Conservation (phyloP, 768 basidiomycete genomes). For the Podaxis carcinomalis region DNA sequence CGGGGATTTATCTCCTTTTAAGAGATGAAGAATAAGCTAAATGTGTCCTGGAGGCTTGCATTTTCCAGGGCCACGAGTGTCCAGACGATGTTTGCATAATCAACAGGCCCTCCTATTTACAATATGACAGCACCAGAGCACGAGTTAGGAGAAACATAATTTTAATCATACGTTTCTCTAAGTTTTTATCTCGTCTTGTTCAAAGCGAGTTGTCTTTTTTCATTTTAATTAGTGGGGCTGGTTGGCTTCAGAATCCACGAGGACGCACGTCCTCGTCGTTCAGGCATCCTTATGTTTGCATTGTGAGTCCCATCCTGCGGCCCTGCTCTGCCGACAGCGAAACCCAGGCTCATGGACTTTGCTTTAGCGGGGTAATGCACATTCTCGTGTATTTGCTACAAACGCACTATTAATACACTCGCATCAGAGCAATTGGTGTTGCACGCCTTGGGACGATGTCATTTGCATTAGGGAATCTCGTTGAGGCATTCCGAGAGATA, state of each 20-base stretch:
- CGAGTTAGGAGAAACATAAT: conserved; percentile 21
- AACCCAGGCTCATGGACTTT: background rate
- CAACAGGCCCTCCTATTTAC: background rate
- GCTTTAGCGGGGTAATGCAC: conserved; percentile 12
- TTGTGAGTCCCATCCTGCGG: conserved; percentile 12
- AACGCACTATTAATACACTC: conserved; percentile 30
- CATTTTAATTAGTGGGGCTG: conserved; percentile 19
- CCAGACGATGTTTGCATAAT: conserved; percentile 16
- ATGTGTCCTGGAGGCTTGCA: conserved; percentile 29
- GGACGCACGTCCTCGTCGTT: conserved; percentile 25
- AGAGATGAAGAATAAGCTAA: conserved; percentile 21
- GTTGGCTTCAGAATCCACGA: conserved; percentile 23
- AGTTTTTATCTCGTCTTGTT: background rate
- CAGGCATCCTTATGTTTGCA: conserved; percentile 5
- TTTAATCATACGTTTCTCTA: conserved; percentile 18
- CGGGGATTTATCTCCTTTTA: background rate
- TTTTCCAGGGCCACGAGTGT: conserved; percentile 21
- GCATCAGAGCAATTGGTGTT: conserved; percentile 27
- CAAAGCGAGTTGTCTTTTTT: too few species aligned
- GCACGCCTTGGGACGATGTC: conserved; percentile 23
- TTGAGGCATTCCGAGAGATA: background rate
- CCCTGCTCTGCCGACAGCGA: too few species aligned
- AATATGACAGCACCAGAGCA: conserved; percentile 20
- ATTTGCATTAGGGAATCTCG: conserved; percentile 9
- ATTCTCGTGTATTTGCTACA: conserved; percentile 12